Percentiles rank a stretch among this genome's conserved stretches.
Evolutionary conservation across 2,329 filamentous ascomycete species (phyloP).

Genomic region (Stagonosporopsis vannaccii): DNA sequence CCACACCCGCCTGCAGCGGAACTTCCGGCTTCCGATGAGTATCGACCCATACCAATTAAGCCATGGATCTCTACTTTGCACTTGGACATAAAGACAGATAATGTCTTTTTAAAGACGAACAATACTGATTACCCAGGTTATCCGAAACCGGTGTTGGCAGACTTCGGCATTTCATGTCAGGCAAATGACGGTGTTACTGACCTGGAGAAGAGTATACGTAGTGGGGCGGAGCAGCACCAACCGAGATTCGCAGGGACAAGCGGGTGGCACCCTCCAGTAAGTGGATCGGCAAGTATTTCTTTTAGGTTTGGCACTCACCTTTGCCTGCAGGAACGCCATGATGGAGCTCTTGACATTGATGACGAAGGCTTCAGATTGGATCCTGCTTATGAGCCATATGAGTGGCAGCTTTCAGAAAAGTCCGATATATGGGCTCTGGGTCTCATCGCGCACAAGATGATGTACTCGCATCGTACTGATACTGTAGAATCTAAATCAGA

Average conservation of each 20-base stretch:
- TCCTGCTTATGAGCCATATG: neutral
- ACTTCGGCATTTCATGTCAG: neutral
- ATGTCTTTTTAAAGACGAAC: neutral
- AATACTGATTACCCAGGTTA: neutral
- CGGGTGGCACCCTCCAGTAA: neutral
- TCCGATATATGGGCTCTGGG: constrained; percentile 1
- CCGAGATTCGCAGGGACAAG: neutral
- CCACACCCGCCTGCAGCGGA: neutral
- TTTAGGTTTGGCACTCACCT: neutral
- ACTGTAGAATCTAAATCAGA: neutral
- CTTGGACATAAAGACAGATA: neutral
- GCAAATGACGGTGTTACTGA: neutral
- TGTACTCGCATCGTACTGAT: neutral
- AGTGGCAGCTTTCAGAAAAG: neutral
- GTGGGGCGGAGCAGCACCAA: neutral
- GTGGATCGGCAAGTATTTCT: neutral
- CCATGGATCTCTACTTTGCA: neutral
- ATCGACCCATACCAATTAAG: neutral
- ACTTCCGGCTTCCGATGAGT: neutral
- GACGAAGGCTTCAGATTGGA: neutral
- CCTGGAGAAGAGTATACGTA: neutral
- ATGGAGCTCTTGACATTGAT: neutral
- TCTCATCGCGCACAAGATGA: neutral
- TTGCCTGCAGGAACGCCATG: neutral
- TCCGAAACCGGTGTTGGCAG: neutral